Base-by-base conservation (phyloP, 2,329 filamentous ascomycete genomes). In the Graphiopsis chlorocephala region DNA sequence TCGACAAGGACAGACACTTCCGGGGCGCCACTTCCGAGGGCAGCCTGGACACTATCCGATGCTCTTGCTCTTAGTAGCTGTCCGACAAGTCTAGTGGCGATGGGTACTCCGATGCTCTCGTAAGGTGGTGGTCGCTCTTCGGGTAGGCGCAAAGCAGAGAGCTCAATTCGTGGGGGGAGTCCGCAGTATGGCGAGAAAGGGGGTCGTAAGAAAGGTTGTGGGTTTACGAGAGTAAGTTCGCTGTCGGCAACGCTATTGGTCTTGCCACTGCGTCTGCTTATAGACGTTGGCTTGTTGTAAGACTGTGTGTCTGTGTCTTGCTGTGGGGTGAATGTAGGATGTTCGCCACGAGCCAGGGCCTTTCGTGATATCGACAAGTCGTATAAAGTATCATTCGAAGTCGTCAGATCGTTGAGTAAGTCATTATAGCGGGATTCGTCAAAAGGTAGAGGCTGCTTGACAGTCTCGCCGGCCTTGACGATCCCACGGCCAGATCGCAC, bases 371-470 rank as follows among this genome's bases (percentile, higher is more conserved):
- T 81, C 0, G 90, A 92, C 15, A 93, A 81, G 72, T 93, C 90
- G 74, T 91, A 93, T 1, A 94, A 82, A 0, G 89, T 92, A 76
- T 93, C 91, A 74, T 93, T 92, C 1, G 89, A 92, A 6, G 86
- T 86, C 17, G 90, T 93, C 68, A 93, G 80, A 71, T 93, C 90
- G 67, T 85, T 84, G 45, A 93, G 85, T 15, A 93, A 80, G 71
- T 92, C 90, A 71, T 91, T 87, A 70, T 93, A 93, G 63, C 88
- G 85, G n/a, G 81, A 80, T 74, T 89, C 90, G 77, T 92, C 88
- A 42, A 74, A 74, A 11, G 69, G 68, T 83, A 87, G 90, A 47
- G 84, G 82, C 56, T 70, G 65, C 33, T 70, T 64, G 72, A 66
- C 64, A 52, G 72, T 73, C 50, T 76, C 75, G 61, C 73, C 73